Percentiles rank a stretch among this genome's conserved stretches.
phyloP scores from a whole-genome alignment of 768 basidiomycete genomes.

The Podaxis carcinomalis region DNA sequence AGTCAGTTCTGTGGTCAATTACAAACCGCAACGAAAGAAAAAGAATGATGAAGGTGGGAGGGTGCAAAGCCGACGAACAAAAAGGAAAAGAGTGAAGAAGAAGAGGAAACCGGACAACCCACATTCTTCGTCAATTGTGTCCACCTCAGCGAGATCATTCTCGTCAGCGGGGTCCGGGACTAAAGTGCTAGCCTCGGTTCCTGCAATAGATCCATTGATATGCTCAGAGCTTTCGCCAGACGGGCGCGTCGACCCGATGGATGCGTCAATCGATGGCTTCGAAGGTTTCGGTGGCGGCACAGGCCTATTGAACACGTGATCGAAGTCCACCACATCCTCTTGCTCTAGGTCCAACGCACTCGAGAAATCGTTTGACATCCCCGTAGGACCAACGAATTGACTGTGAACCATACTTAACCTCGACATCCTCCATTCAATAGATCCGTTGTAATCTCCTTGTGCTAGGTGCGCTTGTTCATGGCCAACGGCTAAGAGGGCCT shows the following conservation, averaged over 20 bases:
- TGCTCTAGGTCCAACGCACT: slow-evolving; percentile 30
- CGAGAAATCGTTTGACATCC: slow-evolving; percentile 30
- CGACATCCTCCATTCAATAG: slow-evolving; percentile 76
- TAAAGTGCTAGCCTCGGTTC: slow-evolving; percentile 24
- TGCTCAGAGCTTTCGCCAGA: slow-evolving; percentile 20
- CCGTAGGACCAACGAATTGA: slow-evolving; percentile 37
- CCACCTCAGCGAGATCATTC: slow-evolving; percentile 19
- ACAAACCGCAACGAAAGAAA: neutral
- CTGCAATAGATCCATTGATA: slow-evolving; percentile 10
- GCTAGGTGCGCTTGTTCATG: slow-evolving; percentile 69
- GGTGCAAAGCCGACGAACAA: neutral
- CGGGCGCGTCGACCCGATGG: slow-evolving; percentile 24
- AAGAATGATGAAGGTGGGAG: neutral
- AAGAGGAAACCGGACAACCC: slow-evolving; percentile 15
- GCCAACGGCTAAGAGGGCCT: slow-evolving; percentile 57
- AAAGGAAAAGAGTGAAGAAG: neutral
- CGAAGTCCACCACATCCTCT: slow-evolving; percentile 59
- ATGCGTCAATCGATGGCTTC: slow-evolving; percentile 21
- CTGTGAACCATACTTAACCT: slow-evolving; percentile 58
- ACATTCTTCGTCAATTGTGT: slow-evolving; percentile 37
- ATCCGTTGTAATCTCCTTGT: slow-evolving; percentile 66
- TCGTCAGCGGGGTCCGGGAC: slow-evolving; percentile 18
- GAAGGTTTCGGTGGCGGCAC: slow-evolving; percentile 27
- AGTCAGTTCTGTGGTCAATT: neutral
- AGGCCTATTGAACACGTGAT: slow-evolving; percentile 41